Percentiles rank a stretch among this genome's conserved stretches.
These are phyloP conservation scores for Neoboletus brunneissimus DNA, from an alignment of 768 basidiomycete genomes.

Conservation along the genomic window DNA sequence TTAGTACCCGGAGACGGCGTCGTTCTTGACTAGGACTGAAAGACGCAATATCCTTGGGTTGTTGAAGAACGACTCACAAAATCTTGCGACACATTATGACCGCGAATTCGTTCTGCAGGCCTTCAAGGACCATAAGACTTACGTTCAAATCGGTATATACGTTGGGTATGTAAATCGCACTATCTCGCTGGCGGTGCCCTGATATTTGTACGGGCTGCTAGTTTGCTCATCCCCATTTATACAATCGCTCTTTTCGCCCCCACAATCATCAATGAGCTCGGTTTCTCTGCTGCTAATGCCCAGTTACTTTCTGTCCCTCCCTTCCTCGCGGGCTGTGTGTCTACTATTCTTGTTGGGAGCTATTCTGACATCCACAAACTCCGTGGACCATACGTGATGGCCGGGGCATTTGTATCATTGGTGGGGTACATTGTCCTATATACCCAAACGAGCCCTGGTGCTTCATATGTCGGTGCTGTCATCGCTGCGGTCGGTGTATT, in stretches of 20 bases:
- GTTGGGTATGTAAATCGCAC: conserved; percentile 34
- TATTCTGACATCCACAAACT: conserved; percentile 41
- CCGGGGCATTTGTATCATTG: conserved; percentile 40
- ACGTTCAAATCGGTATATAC: conserved; percentile 36
- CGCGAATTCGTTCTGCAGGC: conserved; percentile 49
- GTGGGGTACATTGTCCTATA: conserved; percentile 53
- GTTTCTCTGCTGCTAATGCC: conserved; percentile 49
- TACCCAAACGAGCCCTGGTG: conserved; percentile 21
- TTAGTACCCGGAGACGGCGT: conserved; percentile 57
- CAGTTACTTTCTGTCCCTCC: conserved; percentile 51
- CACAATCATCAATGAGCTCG: conserved; percentile 48
- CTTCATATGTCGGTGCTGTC: conserved; percentile 45
- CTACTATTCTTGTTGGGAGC: conserved; percentile 41
- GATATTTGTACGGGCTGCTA: conserved; percentile 15
- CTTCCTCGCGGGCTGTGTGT: conserved; percentile 46
- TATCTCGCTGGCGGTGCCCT: background rate
- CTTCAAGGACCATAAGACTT: conserved; percentile 44
- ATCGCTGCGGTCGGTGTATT: conserved; percentile 52
- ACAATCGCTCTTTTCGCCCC: conserved; percentile 51
- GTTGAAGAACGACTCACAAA: conserved; percentile 43
- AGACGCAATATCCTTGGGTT: conserved; percentile 33
- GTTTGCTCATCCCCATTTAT: conserved; percentile 46
- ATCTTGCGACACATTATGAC: conserved; percentile 45
- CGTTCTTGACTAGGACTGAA: conserved; percentile 49
- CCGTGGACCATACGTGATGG: conserved; percentile 51